phyloP scores from a whole-genome alignment of 495 filamentous ascomycete species.

The Amphirosellinia nigrospora region DNA sequence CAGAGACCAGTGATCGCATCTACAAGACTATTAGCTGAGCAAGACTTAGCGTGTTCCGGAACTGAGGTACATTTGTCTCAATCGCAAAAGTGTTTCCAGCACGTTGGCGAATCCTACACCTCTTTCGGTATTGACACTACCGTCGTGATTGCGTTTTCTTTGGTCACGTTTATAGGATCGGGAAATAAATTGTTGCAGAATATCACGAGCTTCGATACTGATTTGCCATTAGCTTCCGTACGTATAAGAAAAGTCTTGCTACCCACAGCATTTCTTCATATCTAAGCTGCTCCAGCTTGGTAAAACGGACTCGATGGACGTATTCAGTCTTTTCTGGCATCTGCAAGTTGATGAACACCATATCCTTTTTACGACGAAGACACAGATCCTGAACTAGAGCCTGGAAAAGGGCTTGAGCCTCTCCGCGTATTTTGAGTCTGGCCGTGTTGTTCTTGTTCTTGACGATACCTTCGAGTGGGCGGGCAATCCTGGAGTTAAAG shows the following conservation, averaged over 20 bases:
- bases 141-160: constrained; percentile 26
- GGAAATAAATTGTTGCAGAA: constrained; percentile 64
- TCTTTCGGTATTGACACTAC: not conserved
- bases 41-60: constrained; percentile 17
- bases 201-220: constrained; percentile 75
- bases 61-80: constrained; percentile 69
- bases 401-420: constrained; percentile 69
- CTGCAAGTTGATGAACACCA: constrained; percentile 85
- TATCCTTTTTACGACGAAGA: constrained; percentile 84
- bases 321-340: constrained; percentile 81
- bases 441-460: constrained; percentile 38
- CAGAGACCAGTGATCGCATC: constrained; percentile 85
- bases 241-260: not conserved
- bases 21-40: constrained; percentile 19
- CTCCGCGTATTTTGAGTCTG: constrained; percentile 24
- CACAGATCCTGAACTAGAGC: constrained; percentile 83
- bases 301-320: constrained; percentile 78
- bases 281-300: constrained; percentile 75
- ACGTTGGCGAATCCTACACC: constrained; percentile 68
- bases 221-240: constrained; percentile 29
- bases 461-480: constrained; percentile 68
- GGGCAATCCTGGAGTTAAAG: constrained; percentile 76
- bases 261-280: constrained; percentile 76
- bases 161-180: constrained; percentile 39
- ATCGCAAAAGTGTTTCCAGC: constrained; percentile 80